Evolutionary conservation across 1,139 yeast genomes (phyloP).

Genomic region (Candida albicans): DNA sequence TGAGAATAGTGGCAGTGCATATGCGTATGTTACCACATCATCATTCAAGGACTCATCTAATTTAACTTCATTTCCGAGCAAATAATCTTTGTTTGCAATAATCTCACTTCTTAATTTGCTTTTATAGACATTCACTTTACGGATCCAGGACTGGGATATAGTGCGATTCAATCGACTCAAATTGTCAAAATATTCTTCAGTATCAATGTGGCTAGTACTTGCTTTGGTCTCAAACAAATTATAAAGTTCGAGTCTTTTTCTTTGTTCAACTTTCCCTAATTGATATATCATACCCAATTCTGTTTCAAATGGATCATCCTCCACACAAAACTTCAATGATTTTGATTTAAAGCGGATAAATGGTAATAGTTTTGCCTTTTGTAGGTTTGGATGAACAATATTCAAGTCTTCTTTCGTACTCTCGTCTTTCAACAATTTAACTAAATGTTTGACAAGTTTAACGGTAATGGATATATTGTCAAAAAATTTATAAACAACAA

Average conservation of each 20-base stretch:
- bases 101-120: constrained; percentile 46
- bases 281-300: constrained; percentile 75
- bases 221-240: constrained; percentile 47
- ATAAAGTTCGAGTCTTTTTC: constrained; percentile 58
- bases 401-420: constrained; percentile 19
- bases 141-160: constrained; percentile 41
- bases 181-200: constrained; percentile 13
- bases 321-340: constrained; percentile 51
- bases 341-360: constrained; percentile 50
- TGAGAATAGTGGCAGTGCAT: constrained; percentile 64
- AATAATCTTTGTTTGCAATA: constrained; percentile 48
- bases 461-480: constrained; percentile 58
- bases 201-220: constrained; percentile 6
- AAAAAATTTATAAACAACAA: constrained; percentile 59
- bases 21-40: constrained; percentile 56
- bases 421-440: constrained; percentile 42
- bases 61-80: constrained; percentile 45
- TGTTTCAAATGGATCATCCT: constrained; percentile 87
- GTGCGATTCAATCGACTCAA: constrained; percentile 17
- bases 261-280: constrained; percentile 72
- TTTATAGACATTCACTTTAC: constrained; percentile 52
- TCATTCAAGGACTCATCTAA: constrained; percentile 50
- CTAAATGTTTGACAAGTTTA: constrained; percentile 57
- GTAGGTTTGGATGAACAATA: constrained; percentile 33
- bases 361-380: constrained; percentile 53